Evolutionary conservation across 2,329 filamentous ascomycete species (phyloP).

Genomic region (Colletotrichum brevisporum): DNA sequence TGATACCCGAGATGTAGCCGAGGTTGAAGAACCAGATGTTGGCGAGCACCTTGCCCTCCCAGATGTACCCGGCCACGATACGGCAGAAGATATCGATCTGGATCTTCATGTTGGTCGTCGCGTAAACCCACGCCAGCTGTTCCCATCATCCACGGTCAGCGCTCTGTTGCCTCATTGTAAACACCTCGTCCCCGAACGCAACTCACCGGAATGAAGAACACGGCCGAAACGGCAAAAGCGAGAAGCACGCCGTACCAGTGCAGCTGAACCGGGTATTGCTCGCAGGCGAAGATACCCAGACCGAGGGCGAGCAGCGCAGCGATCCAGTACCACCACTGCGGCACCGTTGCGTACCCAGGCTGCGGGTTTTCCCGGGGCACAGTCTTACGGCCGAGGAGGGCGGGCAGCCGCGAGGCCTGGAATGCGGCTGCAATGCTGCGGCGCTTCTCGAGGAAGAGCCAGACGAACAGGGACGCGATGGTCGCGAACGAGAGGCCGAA

Average conservation of each 20-base stretch:
- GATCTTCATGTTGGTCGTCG: constrained; percentile 59
- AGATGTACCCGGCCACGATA: constrained; percentile 60
- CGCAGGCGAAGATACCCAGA: constrained; percentile 48
- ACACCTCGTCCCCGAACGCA: too few species aligned
- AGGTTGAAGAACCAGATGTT: constrained; percentile 56
- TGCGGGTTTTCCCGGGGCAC: constrained; percentile 25
- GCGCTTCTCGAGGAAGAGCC: constrained; percentile 50
- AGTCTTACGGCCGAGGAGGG: neutral
- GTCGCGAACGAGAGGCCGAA: constrained; percentile 69
- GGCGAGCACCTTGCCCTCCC: constrained; percentile 57
- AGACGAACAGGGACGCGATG: constrained; percentile 55
- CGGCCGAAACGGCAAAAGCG: constrained; percentile 45
- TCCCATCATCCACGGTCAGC: too few species aligned
- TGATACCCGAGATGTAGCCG: constrained; percentile 58
- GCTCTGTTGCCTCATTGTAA: too few species aligned
- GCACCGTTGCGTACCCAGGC: constrained; percentile 41
- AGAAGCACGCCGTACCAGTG: constrained; percentile 51
- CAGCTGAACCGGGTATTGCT: constrained; percentile 50
- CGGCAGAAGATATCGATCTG: constrained; percentile 61
- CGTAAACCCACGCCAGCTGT: constrained; percentile 51
- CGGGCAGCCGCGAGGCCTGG: constrained; percentile 2
- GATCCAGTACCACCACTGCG: constrained; percentile 47
- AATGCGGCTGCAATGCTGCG: constrained; percentile 40
- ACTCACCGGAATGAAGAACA: constrained; percentile 49
- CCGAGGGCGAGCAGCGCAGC: constrained; percentile 43